Evolutionary conservation across 805 yeast genomes (phyloP), one percentile per base, ranked within the genome.

Genomic region (Pichia scutulata): DNA sequence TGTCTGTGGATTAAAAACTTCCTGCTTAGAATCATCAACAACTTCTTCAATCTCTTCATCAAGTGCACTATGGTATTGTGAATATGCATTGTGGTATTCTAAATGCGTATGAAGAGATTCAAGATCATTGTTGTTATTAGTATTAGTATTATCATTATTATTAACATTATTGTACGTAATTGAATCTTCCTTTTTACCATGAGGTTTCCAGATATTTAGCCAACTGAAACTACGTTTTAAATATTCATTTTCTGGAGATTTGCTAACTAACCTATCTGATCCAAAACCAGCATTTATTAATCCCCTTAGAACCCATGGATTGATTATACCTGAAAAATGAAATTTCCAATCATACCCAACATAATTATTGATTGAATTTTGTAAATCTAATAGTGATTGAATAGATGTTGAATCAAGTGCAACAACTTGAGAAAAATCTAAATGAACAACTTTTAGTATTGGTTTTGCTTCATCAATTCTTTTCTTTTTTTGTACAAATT

Each of bases 341-440:
- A 83, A 84, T 67, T 90, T 96, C 50, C 89, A 89, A 57, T 84
- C 89, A 51, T 84, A 74, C 62, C 86, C 89, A 10, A 95, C 84
- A 60, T 86, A 88, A 51, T 71, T 75, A 65, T 81, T 80, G 43
- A 88, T 66, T n/a, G 88, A 82, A 58, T 82, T 84, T 57, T 85
- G 75, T 60, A 86, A 71, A 63, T 89, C 97, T 43, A 82, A 80
- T 51, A 89, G 70, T 2, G 83, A 74, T 67, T 87, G 95, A 26
- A 88, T 70, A 16, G 90, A 83, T 0, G 97, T 86, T 13, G 87
- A 75, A 65, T 89, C 97, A 39, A 82, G 72, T 45, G 81, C 82
- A 0, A 88, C 75, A 33, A 86, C 89, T 51, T 82, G 76, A 2
- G 88, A 77, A 63, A 89, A 84, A 67, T 89, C 97, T 57, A 89